Evolutionary conservation across 2,329 filamentous ascomycete genomes (phyloP), one percentile per base, ranked within the genome.

Genomic region (Colletotrichum abscissum): DNA sequence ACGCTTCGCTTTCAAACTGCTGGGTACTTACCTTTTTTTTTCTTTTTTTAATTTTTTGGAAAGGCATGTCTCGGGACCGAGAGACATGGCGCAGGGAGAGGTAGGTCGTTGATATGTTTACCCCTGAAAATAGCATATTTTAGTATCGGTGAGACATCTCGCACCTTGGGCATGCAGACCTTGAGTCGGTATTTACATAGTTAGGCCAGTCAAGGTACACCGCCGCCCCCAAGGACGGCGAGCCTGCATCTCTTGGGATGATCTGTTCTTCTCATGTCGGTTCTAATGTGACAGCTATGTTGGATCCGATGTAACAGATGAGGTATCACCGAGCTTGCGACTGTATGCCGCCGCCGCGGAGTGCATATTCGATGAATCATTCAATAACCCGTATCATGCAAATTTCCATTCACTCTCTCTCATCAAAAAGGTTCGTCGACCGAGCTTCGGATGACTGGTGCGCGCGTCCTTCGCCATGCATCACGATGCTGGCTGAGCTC

Each of bases 81-180:
- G 54, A 56, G 62, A 64, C 62, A 64, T 38, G 49, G 49, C 49
- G 62, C 49, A 64, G 62, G 62, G 62, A 64, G 62, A 64, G n/a
- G 55, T n/a, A 38, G 49, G n/a, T 22, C 28, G 49, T 22, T 56
- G 30, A 64, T 38, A 64, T 38, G 19, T 26, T 22, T 28, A 24
- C 62, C 62, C 46, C 33, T 55, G 49, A 42, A 49, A 11, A 56
- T 38, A 54, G 38, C 60, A 54, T 63, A 33, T 54, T 24, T 24
- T 30, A n/a, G 12, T 16, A 19, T 38, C 28, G 49, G 30, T 56
- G 49, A 64, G 62, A 64, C 62, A 56, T 42, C n/a, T 24, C 7
- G 26, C 22, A 56, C 22, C 22, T 14, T 26, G 54, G 14, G 33
- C 62, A 64, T 55, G 49, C 49, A 28, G 7, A 55, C 22, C 16